Evolutionary conservation across 352 stramenopile genomes (phyloP).

Genomic region (Pythium phragmiticola): DNA sequence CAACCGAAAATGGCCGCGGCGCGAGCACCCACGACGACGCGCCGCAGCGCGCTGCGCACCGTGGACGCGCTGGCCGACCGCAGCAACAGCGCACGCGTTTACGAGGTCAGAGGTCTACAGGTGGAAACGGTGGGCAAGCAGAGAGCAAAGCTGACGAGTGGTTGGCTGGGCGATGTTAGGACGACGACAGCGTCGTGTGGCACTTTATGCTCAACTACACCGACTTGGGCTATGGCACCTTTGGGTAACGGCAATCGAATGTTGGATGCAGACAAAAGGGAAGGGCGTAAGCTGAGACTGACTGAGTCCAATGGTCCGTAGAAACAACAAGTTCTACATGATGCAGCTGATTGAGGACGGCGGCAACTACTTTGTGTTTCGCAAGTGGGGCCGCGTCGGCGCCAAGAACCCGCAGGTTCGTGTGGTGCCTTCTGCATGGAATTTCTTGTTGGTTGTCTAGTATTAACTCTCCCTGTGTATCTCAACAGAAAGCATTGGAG

Average conservation of each 20-base stretch:
- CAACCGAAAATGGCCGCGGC: conserved; percentile 1
- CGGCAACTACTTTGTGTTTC: conserved; percentile 48
- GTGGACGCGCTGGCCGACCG: conserved; percentile 25
- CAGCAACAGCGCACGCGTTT: conserved; percentile 22
- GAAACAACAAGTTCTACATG: conserved; percentile 84
- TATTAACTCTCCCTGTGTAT: neutral
- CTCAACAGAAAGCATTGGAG: conserved; percentile 18
- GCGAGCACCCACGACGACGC: conserved; percentile 1
- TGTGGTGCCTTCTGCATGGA: neutral
- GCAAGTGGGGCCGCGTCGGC: conserved; percentile 69
- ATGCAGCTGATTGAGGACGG: conserved; percentile 59
- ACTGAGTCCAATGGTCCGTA: conserved; percentile 9
- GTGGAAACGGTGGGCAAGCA: neutral
- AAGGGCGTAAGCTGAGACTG: neutral
- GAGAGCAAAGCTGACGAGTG: neutral
- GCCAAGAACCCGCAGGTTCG: conserved; percentile 59
- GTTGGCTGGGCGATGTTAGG: conserved; percentile 26
- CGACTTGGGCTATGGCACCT: conserved; percentile 52
- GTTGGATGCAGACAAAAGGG: neutral
- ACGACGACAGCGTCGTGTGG: conserved; percentile 51
- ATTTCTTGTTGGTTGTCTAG: neutral
- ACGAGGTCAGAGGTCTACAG: conserved; percentile 16
- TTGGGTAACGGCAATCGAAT: conserved; percentile 30
- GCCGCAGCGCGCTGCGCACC: conserved; percentile 28
- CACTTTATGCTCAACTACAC: conserved; percentile 72